Evolutionary conservation across 2,329 filamentous ascomycete species (phyloP), one percentile per base, ranked within the genome.

Genomic region (Diplocarpon rosae): DNA sequence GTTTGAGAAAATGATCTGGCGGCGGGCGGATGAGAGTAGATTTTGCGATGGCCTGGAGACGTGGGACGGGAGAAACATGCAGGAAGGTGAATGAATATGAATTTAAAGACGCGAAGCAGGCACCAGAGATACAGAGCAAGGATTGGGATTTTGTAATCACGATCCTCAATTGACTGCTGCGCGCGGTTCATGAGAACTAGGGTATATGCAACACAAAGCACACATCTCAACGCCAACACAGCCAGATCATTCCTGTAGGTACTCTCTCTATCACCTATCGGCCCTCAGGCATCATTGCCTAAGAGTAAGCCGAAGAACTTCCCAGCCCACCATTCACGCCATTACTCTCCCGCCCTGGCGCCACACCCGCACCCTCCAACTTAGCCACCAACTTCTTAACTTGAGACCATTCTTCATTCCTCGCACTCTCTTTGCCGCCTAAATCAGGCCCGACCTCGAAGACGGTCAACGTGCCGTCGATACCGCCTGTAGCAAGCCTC

Each of bases 381-480:
- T 82, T 77, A 34, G 77, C 80, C 17, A 95, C 77, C 60, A 95
- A 69, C 65, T 87, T 89, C 78, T 95, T 96, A 54, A 98, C 85
- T 30, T 77, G 85, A 5, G 83, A 77, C 90, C 92, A 98, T 63
- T 96, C 90, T 58, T 98, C 92, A 42, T 78, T 79, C 62, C 84
- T 83, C 32, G 86, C 73, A 29, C 78, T 75, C 58, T 96, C 92
- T 54, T 83, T 80, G n/a, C 88, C 89, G 20, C 89, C 88, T 10
- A 93, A 63, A 53, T 89, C 78, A 57, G 73, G 69, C 17, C 87
- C 82, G 45, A 98, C 90, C 66, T 98, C 92, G 60, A 96, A 98
- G 7, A 98, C 78, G 0, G 85, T 95, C 16, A 95, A 72, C 1
- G 87, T 79, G 10, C 90, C 90, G 59, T 95, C 89, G 49, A 98